Percentiles rank a stretch among this genome's conserved stretches.
phyloP scores from a whole-genome alignment of 495 filamentous ascomycete genomes.

The Aspergillus steynii region DNA sequence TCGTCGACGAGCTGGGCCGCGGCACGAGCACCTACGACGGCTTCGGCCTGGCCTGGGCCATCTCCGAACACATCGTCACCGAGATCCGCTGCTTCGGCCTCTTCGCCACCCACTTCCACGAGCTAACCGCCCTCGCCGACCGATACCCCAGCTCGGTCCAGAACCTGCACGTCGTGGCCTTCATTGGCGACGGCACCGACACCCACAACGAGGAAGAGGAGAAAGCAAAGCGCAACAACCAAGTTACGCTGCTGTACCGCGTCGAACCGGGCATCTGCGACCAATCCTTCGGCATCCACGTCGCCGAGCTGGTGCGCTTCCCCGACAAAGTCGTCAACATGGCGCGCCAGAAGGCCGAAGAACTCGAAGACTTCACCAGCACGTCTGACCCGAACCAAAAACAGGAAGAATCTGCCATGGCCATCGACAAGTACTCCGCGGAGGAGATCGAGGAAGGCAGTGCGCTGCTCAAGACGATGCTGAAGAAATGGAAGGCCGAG shows the following conservation, averaged over 20 bases:
- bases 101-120: constrained; percentile 98
- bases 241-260: constrained; percentile 96
- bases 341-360: constrained; percentile 97
- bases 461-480: constrained; percentile 77
- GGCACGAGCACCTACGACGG: constrained; percentile 98
- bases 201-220: constrained; percentile 30
- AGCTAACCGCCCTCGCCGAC: constrained; percentile 87
- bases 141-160: constrained; percentile 76
- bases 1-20: constrained; percentile 98
- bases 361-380: constrained; percentile 87
- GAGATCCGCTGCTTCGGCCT: constrained; percentile 91
- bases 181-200: constrained; percentile 67
- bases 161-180: constrained; percentile 94
- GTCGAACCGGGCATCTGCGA: constrained; percentile 94
- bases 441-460: constrained; percentile 93
- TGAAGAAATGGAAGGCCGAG: constrained; percentile 85
- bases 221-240: constrained; percentile 58
- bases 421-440: constrained; percentile 63
- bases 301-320: constrained; percentile 97
- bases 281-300: constrained; percentile 97
- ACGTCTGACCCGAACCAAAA: constrained; percentile 37
- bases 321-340: constrained; percentile 96
- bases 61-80: constrained; percentile 94
- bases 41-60: constrained; percentile 97
- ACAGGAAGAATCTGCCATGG: constrained; percentile 54